Evolutionary conservation across 164 flowering plant genomes (phyloP).

Genomic region (Sedum album): DNA sequence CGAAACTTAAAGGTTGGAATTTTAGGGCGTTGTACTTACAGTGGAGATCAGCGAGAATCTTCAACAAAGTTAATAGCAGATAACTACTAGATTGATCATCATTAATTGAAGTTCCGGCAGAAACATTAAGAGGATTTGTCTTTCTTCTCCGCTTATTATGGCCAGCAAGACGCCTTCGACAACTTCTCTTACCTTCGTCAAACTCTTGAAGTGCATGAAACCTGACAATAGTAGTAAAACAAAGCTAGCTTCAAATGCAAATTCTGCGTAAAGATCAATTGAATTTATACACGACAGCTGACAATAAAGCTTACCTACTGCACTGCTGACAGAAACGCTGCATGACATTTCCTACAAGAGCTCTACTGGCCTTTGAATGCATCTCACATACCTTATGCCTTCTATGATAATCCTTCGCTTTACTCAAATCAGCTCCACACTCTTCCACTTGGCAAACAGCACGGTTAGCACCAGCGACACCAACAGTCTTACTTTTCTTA

Average conservation of each 20-base stretch:
- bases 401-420: conserved; percentile 79
- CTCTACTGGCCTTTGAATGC: conserved; percentile 77
- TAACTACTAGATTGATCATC: conserved; percentile 57
- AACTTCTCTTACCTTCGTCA: conserved; percentile 94
- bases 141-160: conserved; percentile 91
- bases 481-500: conserved; percentile 48
- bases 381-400: conserved; percentile 88
- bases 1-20: too few species aligned
- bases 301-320: conserved; percentile 51
- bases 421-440: conserved; percentile 69
- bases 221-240: conserved; percentile 29
- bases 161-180: conserved; percentile 91
- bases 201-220: conserved; percentile 94
- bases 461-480: conserved; percentile 36
- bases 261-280: not conserved
- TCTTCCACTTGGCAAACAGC: conserved; percentile 80
- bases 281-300: not conserved
- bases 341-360: conserved; percentile 69
- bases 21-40: conserved; percentile 32
- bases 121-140: conserved; percentile 58
- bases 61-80: conserved; percentile 53
- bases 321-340: conserved; percentile 99
- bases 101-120: conserved; percentile 32
- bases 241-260: not conserved
- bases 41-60: conserved; percentile 68